Conservation (phyloP, 2,329 filamentous ascomycete genomes). For the Ophiosphaerella korrae region DNA sequence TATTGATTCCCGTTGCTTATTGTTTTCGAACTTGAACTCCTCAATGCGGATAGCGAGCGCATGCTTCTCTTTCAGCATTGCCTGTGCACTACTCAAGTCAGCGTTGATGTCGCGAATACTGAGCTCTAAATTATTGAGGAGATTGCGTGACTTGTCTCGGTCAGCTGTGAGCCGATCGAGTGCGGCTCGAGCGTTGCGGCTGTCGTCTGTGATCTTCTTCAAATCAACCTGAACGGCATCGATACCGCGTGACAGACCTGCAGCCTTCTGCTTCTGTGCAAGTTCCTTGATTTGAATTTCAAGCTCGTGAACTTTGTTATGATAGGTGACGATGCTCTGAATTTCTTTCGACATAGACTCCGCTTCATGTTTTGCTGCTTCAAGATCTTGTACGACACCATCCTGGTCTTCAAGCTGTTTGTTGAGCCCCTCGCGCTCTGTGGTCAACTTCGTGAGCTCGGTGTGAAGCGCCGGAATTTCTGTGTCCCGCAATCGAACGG, state of each 20-base stretch:
- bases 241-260: conserved; percentile 68
- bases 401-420: conserved; percentile 67
- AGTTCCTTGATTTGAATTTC: conserved; percentile 76
- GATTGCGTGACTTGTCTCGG: conserved; percentile 71
- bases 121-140: conserved; percentile 73
- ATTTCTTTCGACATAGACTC: conserved; percentile 79
- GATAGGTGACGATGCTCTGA: conserved; percentile 72
- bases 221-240: conserved; percentile 85
- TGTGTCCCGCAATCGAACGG: conserved; percentile 66
- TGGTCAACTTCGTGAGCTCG: conserved; percentile 62
- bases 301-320: conserved; percentile 72
- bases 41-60: conserved; percentile 73
- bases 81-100: conserved; percentile 71
- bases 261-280: conserved; percentile 73
- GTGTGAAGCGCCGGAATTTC: conserved; percentile 73
- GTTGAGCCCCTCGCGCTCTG: conserved; percentile 46
- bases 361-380: conserved; percentile 71
- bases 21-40: conserved; percentile 70
- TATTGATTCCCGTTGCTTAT: conserved; percentile 71
- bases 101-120: conserved; percentile 76
- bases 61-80: conserved; percentile 81
- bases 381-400: conserved; percentile 63
- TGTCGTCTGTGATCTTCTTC: conserved; percentile 68
- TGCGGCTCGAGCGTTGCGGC: conserved; percentile 65
- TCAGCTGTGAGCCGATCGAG: conserved; percentile 71